These are phyloP conservation scores for Dipteronia dyeriana DNA, from an alignment of 345 rosid genomes.

Conservation along the genomic window DNA sequence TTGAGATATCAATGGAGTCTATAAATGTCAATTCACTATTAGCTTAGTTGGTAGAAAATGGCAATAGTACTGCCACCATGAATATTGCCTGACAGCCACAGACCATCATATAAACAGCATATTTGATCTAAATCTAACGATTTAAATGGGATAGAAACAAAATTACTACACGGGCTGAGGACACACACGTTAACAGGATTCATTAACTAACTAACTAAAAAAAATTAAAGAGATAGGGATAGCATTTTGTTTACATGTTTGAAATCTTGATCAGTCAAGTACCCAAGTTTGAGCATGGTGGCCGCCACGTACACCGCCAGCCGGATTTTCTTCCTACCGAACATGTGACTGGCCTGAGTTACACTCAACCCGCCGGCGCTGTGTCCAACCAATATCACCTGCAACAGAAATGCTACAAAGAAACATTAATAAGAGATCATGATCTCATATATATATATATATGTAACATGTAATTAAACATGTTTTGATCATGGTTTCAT, in stretches of 20 bases:
- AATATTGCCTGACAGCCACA: slow-evolving; percentile 20
- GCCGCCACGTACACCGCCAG: slow-evolving; percentile 73
- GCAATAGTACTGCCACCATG: background rate
- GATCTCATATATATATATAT: background rate
- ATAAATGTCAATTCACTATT: background rate
- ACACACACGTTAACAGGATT: no score
- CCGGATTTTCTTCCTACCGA: slow-evolving; percentile 52
- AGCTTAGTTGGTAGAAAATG: background rate
- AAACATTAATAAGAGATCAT: background rate
- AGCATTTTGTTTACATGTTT: slow-evolving; percentile 48
- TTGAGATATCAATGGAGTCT: no score
- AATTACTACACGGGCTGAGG: no score
- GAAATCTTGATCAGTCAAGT: slow-evolving; percentile 53
- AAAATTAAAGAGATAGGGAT: no score
- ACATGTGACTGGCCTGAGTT: slow-evolving; percentile 60
- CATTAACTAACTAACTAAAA: no score
- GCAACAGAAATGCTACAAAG: background rate
- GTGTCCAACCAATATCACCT: slow-evolving; percentile 91
- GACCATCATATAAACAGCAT: no score
- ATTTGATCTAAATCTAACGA: background rate
- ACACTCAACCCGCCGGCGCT: slow-evolving; percentile 92
- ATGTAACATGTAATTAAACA: no score
- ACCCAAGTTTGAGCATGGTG: slow-evolving; percentile 75
- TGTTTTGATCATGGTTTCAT: no score
- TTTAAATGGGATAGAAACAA: no score